These are phyloP conservation scores for Talaromyces sp. DNA, from an alignment of 2,329 filamentous ascomycete species.

Conservation along the genomic window DNA sequence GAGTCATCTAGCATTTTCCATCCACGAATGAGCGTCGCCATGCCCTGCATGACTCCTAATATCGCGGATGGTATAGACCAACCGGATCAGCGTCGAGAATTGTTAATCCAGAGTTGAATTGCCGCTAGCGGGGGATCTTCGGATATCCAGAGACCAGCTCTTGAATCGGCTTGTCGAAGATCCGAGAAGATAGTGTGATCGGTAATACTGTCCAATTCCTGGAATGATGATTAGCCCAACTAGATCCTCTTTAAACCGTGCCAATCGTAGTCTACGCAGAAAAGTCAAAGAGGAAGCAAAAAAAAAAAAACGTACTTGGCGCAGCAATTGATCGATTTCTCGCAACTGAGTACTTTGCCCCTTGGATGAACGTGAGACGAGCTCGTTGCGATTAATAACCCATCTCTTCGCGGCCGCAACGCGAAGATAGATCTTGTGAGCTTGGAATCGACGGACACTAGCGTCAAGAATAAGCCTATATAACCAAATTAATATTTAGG, in stretches of 20 bases:
- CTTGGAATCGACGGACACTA: constrained; percentile 58
- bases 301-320: constrained; percentile 41
- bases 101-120: constrained; percentile 47
- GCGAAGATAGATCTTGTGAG: constrained; percentile 59
- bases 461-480: constrained; percentile 59
- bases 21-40: background rate
- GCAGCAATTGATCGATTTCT: constrained; percentile 47
- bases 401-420: constrained; percentile 58
- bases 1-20: background rate
- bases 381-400: constrained; percentile 52
- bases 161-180: constrained; percentile 53
- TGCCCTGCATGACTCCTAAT: background rate
- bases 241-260: background rate
- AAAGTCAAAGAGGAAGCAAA: background rate
- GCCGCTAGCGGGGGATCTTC: constrained; percentile 58
- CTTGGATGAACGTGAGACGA: constrained; percentile 49
- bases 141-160: constrained; percentile 59
- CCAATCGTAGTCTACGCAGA: background rate
- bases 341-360: constrained; percentile 49
- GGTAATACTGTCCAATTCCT: constrained; percentile 58
- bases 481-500: background rate
- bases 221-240: background rate
- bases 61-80: background rate
- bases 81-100: constrained; percentile 28
- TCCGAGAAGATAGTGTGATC: constrained; percentile 56